phyloP scores from a whole-genome alignment of 441 rosid species.

The Mallotus japonicus region DNA sequence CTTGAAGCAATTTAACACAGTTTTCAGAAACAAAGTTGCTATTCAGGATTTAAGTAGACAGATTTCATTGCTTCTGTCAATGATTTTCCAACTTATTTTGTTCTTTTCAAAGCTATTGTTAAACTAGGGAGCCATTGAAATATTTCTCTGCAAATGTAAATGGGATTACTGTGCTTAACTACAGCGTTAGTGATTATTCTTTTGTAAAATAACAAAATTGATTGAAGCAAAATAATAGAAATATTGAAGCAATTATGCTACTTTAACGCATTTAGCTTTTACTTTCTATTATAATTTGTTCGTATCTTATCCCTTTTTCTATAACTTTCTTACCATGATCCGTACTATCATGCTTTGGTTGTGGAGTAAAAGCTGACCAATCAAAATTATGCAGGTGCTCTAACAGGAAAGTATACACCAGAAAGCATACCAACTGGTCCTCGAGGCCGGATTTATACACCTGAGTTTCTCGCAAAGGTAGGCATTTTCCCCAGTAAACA shows the following conservation, averaged over 20 bases:
- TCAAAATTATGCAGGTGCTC: conserved; percentile 52
- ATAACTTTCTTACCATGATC: background rate
- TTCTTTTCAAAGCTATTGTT: background rate
- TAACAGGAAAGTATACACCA: conserved; percentile 93
- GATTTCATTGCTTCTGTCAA: background rate
- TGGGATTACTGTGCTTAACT: too few species aligned
- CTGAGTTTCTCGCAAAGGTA: conserved; percentile 67
- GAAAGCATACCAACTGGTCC: conserved; percentile 88
- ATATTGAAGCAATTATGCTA: too few species aligned
- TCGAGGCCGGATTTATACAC: conserved; percentile 73
- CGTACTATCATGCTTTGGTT: background rate
- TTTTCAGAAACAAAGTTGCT: background rate
- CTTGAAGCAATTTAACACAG: background rate
- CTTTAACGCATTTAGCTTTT: background rate
- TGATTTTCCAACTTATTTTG: background rate
- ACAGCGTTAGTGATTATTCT: too few species aligned
- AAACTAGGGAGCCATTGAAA: too few species aligned
- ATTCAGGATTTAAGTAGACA: background rate
- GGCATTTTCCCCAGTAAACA: conserved; percentile 1
- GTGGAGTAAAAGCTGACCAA: background rate
- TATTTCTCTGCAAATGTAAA: too few species aligned
- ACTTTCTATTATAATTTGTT: background rate
- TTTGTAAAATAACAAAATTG: too few species aligned
- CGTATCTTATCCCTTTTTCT: background rate
- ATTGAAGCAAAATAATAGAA: too few species aligned